Conservation (phyloP, 306 rosid genomes). For the Cicer pinnatifidum region DNA sequence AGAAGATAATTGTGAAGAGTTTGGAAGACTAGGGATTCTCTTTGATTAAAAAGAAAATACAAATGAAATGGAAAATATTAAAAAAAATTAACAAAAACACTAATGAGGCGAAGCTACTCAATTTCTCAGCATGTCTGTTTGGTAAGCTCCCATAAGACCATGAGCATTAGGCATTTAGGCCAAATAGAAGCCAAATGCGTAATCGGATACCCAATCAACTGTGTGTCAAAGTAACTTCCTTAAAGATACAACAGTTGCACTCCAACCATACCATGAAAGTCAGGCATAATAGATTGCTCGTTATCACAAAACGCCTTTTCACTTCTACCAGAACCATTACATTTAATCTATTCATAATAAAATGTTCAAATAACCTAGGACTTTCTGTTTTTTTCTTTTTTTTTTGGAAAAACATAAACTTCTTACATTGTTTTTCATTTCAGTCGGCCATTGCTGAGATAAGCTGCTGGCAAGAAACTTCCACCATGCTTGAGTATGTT, state of each 20-base stretch:
- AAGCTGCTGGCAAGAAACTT: constrained; percentile 90
- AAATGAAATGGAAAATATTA: constrained; percentile 8
- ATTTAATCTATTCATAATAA: neutral
- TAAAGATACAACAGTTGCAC: neutral
- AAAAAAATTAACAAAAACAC: constrained; percentile 2
- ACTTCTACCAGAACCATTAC: constrained; percentile 13
- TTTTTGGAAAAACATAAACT: neutral
- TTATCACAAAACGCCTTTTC: neutral
- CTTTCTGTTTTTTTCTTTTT: neutral
- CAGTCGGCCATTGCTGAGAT: constrained; percentile 95
- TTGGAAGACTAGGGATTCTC: constrained; percentile 22
- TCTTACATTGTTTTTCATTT: constrained; percentile 41
- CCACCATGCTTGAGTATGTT: constrained; percentile 91
- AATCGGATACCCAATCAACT: constrained; percentile 16
- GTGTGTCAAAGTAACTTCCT: neutral
- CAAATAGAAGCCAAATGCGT: constrained; percentile 29
- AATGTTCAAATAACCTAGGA: neutral
- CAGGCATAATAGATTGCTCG: constrained; percentile 1
- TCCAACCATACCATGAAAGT: neutral
- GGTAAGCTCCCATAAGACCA: constrained; percentile 12
- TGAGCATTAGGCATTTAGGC: neutral
- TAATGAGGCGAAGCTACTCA: neutral
- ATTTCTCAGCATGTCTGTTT: constrained; percentile 19
- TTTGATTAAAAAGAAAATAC: constrained; percentile 30
- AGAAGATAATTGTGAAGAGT: constrained; percentile 31